A percentile compares a stretch with the other conserved stretches of the same genome.
Conservation (phyloP, 768 basidiomycete species). For the Rickenella mellea region DNA sequence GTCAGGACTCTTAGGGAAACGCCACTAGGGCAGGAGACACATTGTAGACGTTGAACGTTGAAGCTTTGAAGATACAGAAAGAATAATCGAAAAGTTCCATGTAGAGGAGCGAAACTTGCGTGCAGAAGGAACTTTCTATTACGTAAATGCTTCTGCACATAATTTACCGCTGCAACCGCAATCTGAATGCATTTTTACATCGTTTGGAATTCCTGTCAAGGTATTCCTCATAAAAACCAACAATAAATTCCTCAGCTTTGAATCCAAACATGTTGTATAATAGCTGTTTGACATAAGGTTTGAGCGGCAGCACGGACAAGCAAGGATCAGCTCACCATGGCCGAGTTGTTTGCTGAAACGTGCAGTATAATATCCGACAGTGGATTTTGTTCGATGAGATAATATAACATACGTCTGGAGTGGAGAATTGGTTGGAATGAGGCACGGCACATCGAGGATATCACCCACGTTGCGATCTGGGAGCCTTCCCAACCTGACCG, state of each 20-base stretch:
- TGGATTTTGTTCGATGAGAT: constrained; percentile 63
- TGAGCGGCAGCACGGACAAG: neutral
- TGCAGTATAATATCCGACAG: constrained; percentile 73
- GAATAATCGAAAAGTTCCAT: too few species aligned
- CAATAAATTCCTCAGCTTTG: constrained; percentile 78
- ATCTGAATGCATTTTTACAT: constrained; percentile 73
- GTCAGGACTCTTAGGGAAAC: too few species aligned
- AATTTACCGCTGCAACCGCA: constrained; percentile 60
- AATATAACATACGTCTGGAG: constrained; percentile 65
- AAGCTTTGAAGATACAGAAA: too few species aligned
- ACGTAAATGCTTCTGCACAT: too few species aligned
- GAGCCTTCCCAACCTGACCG: constrained; percentile 74
- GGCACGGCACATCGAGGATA: neutral
- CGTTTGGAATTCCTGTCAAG: constrained; percentile 57
- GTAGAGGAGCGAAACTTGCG: too few species aligned
- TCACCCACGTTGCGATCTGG: constrained; percentile 61
- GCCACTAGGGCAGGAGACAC: too few species aligned
- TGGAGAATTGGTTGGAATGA: constrained; percentile 5
- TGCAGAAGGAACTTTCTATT: too few species aligned
- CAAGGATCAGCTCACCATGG: constrained; percentile 44
- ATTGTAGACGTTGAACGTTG: too few species aligned
- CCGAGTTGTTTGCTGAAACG: constrained; percentile 73
- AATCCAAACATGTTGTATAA: constrained; percentile 83
- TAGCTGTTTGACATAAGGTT: constrained; percentile 30
- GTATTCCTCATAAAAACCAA: constrained; percentile 75